Base-by-base conservation (phyloP, 2,329 filamentous ascomycete genomes). In the Fusarium hostae region DNA sequence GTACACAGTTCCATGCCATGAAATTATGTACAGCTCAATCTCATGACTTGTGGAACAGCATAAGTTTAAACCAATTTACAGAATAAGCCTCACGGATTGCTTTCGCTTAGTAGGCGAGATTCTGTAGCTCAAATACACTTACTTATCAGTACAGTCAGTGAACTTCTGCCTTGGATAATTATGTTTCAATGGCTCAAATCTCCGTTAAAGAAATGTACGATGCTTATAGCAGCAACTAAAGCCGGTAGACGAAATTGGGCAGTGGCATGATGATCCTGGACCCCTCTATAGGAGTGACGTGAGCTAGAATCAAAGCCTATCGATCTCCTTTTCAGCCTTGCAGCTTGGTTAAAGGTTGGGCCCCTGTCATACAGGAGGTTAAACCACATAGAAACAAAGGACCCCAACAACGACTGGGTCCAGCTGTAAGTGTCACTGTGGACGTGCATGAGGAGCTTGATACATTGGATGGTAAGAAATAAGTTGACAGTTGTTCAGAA, bases 321-420 rank as follows among this genome's bases (percentile, higher is more conserved):
- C 34, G 34, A 52, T 52, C 54, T 55, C 41, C 43, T 34, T 47
- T 35, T 71, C 66, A 72, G 70, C 70, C 70, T 72, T 72, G 66
- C 70, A 73, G 70, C 45, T 41, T 44, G 30, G 30, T 50, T 59
- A 44, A 56, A 63, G 47, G 50, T 37, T 26, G 15, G 26, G 26
- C 68, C 68, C 68, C 68, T 72, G 68, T 66, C 64, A 54, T 45
- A 59, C 39, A 65, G 60, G 44, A 51, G 40, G 50, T 59, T 52
- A 63, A 72, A 30, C 41, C 24, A 50, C 28, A 66, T 67, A 59
- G 66, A 62, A 63, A 63, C 41, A 54, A 37, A 60, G 51, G 48
- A 71, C 70, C 59, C 68, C 20, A 66, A 60, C 45, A 48, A 34
- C 41, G 24, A 61, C 26, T 48, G 54, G 50, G 34, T 55, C 65